Evolutionary conservation across 495 filamentous ascomycete genomes (phyloP), one percentile per base, ranked within the genome.

Genomic region (Cairneyella variabilis): DNA sequence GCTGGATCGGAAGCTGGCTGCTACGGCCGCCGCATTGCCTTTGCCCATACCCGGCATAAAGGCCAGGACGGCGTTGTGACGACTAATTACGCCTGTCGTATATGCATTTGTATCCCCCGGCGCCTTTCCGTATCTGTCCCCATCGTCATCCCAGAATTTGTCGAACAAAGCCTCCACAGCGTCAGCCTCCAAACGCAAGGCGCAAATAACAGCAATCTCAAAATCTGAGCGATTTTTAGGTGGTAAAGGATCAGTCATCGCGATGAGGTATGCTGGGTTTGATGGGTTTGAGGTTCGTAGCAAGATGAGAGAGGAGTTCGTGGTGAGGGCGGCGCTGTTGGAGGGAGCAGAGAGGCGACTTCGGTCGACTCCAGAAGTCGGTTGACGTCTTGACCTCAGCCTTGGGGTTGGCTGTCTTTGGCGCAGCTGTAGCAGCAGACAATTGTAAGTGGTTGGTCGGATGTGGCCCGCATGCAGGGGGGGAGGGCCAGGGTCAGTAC

Each of bases 61-160:
- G n/a, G 58, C 66, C 20, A 73, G 58, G 6, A 71, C 65, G 26
- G 72, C 47, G 38, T 74, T 68, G 50, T 71, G 68, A 8, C 30
- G 25, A 20, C 59, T 54, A 44, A 74, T 56, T 3, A 8, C 26
- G 12, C 71, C 71, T 14, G 64, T 54, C 3, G 47, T 58, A 37
- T 73, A 74, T 2, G 46, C 45, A 41, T 73, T 74, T 12, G 56
- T 49, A 51, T 70, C 62, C 42, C 59, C 56, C 3, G 45, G 23
- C 9, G 57, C 55, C 32, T 62, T 61, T 11, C 66, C 65, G 32
- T 63, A 63, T 20, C 1, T 18, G 4, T 58, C 6, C 28, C 28
- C 53, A 21, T 58, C 59, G 2, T 64, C 44, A 26, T 55, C 52
- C 42, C 44, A 72, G 22, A 57, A 53, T 21, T 63, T 40, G 54